These are phyloP conservation scores for Capsicum pubescens DNA, from an alignment of 257 asterid genomes.

Conservation along the genomic window DNA sequence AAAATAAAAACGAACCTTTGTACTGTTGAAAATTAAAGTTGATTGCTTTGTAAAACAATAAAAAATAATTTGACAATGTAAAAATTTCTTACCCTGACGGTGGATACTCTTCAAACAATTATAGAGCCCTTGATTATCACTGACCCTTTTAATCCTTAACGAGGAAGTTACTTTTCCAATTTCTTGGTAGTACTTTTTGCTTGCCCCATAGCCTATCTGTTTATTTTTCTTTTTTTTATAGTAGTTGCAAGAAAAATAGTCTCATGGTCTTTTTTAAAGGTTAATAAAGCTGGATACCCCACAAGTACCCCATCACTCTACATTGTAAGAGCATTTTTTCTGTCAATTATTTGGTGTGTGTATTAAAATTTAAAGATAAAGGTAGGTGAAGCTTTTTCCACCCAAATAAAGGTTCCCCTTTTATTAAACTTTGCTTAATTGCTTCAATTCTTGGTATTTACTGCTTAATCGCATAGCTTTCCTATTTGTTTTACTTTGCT, in stretches of 20 bases:
- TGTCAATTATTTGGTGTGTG: constrained; percentile 8
- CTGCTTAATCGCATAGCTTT: background rate
- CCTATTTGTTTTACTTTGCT: constrained; percentile 14
- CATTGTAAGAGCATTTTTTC: background rate
- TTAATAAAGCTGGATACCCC: constrained; percentile 25
- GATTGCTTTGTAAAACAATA: background rate
- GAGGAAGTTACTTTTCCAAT: background rate
- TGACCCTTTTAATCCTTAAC: background rate
- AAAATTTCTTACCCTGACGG: background rate
- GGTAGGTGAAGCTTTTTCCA: background rate
- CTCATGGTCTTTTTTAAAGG: constrained; percentile 9
- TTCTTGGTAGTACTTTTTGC: background rate
- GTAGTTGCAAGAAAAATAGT: background rate
- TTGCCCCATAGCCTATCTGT: background rate
- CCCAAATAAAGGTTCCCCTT: background rate
- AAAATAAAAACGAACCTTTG: background rate
- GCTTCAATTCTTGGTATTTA: background rate
- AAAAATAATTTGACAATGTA: background rate
- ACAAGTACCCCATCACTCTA: background rate
- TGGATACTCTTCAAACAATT: background rate
- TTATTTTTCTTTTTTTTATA: background rate
- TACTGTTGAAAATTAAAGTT: background rate
- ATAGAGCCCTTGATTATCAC: background rate
- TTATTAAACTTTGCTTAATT: background rate
- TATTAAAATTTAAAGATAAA: constrained; percentile 15